A percentile compares a stretch with the other conserved stretches of the same genome.
phyloP scores from a whole-genome alignment of 1,139 yeast species.

The Pneumocystis murina region DNA sequence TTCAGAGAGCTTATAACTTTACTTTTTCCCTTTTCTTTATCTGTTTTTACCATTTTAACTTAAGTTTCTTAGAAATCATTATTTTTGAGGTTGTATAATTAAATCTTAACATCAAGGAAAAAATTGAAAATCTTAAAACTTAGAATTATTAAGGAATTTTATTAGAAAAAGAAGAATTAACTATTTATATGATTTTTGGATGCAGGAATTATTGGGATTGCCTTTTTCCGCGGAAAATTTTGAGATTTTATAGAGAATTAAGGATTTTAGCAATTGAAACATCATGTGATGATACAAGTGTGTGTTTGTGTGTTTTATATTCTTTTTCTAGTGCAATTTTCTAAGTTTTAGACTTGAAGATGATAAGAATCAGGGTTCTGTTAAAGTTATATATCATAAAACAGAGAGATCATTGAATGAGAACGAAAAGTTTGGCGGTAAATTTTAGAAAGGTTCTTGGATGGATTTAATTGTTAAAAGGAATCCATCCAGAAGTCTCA shows the following conservation, averaged over 20 bases:
- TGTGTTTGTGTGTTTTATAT: conserved; percentile 34
- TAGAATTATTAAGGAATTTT: not conserved
- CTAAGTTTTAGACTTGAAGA: conserved; percentile 32
- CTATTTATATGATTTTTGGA: not conserved
- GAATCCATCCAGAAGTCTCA: conserved; percentile 80
- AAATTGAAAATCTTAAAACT: not conserved
- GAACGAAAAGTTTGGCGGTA: conserved; percentile 48
- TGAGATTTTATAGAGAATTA: not conserved
- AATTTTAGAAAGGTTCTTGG: not conserved
- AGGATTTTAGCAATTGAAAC: conserved; percentile 24
- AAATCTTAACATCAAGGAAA: not conserved
- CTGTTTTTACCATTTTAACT: not conserved
- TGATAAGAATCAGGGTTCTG: conserved; percentile 25
- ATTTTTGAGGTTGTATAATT: not conserved
- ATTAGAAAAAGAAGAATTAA: not conserved
- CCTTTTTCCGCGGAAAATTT: not conserved
- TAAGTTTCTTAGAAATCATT: not conserved
- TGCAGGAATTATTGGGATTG: not conserved
- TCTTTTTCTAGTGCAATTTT: not conserved
- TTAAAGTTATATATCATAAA: conserved; percentile 42
- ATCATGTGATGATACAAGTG: conserved; percentile 91
- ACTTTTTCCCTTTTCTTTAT: not conserved
- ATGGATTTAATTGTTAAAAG: not conserved
- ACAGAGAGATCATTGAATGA: conserved; percentile 44
- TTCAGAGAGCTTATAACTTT: not conserved